Conservation (phyloP, 352 stramenopile genomes). For the Plasmopara viticola region DNA sequence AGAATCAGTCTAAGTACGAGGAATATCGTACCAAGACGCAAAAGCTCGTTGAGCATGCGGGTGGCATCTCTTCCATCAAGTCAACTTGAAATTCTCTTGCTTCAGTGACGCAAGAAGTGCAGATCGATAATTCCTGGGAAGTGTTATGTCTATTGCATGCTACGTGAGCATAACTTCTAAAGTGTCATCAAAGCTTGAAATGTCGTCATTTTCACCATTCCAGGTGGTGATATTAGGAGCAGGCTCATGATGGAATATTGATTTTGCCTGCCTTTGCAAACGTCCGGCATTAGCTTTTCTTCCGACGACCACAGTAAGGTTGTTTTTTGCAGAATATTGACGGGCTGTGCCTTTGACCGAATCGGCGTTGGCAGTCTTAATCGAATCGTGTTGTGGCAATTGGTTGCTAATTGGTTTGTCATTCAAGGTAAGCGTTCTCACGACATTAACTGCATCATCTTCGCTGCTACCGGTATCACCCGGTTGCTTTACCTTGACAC, state of each 20-base stretch:
- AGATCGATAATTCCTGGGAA: not conserved
- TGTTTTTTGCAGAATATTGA: constrained; percentile 21
- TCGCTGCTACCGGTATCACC: not conserved
- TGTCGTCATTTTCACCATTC: constrained; percentile 6
- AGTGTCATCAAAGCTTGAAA: constrained; percentile 51
- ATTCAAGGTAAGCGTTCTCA: no score
- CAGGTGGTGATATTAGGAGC: not conserved
- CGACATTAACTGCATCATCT: no score
- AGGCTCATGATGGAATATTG: not conserved
- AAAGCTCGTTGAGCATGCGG: constrained; percentile 67
- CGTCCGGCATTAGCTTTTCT: constrained; percentile 1
- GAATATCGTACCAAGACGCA: constrained; percentile 74
- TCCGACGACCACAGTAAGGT: constrained; percentile 23
- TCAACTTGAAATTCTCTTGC: constrained; percentile 11
- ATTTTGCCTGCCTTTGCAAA: not conserved
- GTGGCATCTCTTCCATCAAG: constrained; percentile 45
- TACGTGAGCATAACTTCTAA: constrained; percentile 45
- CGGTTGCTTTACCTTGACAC: not conserved
- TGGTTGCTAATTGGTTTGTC: no score
- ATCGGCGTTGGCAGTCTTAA: not conserved
- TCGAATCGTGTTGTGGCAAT: no score
- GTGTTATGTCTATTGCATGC: not conserved
- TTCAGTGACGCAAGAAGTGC: not conserved
- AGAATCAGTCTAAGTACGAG: constrained; percentile 61
- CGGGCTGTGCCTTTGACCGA: constrained; percentile 5